Conservation (phyloP, 192 early-diverging fungal species). For the Podila minutissima region DNA sequence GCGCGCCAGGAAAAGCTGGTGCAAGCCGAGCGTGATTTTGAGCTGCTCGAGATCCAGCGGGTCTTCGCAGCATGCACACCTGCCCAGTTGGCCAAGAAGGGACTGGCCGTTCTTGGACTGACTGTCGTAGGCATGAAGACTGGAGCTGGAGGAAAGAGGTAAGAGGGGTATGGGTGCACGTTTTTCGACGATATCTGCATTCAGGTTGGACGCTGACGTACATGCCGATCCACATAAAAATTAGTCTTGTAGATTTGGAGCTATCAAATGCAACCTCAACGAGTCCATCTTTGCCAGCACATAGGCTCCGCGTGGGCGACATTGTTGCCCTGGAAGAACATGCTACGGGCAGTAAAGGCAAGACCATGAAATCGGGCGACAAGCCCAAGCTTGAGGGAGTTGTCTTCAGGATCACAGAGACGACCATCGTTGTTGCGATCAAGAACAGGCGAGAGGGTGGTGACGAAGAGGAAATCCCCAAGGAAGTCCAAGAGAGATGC, state of each 20-base stretch:
- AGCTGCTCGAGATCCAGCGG: constrained; percentile 54
- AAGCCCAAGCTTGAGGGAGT: constrained; percentile 61
- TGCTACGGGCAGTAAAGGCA: constrained; percentile 51
- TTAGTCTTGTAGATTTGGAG: constrained; percentile 71
- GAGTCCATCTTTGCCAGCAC: constrained; percentile 61
- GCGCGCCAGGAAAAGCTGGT: constrained; percentile 65
- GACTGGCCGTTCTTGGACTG: constrained; percentile 69
- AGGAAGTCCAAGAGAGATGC: constrained; percentile 70
- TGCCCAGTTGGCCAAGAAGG: constrained; percentile 71
- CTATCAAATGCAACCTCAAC: constrained; percentile 61
- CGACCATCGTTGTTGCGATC: constrained; percentile 70
- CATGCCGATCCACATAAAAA: too few relatives aligned
- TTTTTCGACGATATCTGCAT: too few relatives aligned
- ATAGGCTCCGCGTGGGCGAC: constrained; percentile 72
- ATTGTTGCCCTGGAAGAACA: constrained; percentile 74
- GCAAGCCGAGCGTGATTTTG: constrained; percentile 62
- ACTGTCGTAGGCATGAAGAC: constrained; percentile 69
- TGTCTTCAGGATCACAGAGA: constrained; percentile 62
- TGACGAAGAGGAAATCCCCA: constrained; percentile 65
- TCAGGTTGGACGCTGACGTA: too few relatives aligned
- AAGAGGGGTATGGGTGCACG: background rate
- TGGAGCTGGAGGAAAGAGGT: constrained; percentile 76
- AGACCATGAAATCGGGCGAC: constrained; percentile 50
- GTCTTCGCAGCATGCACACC: constrained; percentile 61
- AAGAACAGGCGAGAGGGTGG: constrained; percentile 49